A percentile compares a stretch with the other conserved stretches of the same genome.
These are phyloP conservation scores for Camellia lanceoleosa DNA, from an alignment of 148 eudicot genomes.

Conservation along the genomic window DNA sequence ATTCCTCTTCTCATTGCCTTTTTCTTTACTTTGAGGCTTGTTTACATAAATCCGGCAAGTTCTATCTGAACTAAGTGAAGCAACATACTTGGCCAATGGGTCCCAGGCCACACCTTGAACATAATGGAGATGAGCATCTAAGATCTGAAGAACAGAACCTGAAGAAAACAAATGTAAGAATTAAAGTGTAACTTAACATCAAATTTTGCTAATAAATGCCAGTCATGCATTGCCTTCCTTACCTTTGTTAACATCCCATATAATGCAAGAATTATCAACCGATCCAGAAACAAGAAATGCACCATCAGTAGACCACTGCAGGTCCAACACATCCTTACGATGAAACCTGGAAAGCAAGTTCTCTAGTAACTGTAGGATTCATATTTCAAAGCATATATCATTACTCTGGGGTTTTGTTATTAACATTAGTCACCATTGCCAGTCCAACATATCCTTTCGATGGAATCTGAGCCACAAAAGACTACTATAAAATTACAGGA, in stretches of 20 bases:
- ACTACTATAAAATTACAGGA: neutral
- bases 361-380: neutral
- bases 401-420: neutral
- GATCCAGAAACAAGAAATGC: constrained; percentile 88
- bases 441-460: neutral
- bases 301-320: constrained; percentile 90
- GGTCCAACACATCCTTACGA: constrained; percentile 91
- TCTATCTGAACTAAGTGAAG: constrained; percentile 94
- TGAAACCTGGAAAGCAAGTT: constrained; percentile 57
- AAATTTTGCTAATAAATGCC: neutral
- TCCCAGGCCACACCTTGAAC: constrained; percentile 99
- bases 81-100: constrained; percentile 75
- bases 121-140: constrained; percentile 90
- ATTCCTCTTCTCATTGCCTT: constrained; percentile 70
- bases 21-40: constrained; percentile 63
- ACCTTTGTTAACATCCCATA: constrained; percentile 96
- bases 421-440: neutral
- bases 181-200: constrained; percentile 10
- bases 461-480: neutral
- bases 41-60: constrained; percentile 77
- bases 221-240: constrained; percentile 4
- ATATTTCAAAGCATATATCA: neutral
- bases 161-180: constrained; percentile 16
- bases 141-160: constrained; percentile 89
- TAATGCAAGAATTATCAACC: constrained; percentile 96